A percentile compares a stretch with the other conserved stretches of the same genome.
These are phyloP conservation scores for Penicillium coprophilum DNA, from an alignment of 495 filamentous ascomycete species.

Conservation along the genomic window DNA sequence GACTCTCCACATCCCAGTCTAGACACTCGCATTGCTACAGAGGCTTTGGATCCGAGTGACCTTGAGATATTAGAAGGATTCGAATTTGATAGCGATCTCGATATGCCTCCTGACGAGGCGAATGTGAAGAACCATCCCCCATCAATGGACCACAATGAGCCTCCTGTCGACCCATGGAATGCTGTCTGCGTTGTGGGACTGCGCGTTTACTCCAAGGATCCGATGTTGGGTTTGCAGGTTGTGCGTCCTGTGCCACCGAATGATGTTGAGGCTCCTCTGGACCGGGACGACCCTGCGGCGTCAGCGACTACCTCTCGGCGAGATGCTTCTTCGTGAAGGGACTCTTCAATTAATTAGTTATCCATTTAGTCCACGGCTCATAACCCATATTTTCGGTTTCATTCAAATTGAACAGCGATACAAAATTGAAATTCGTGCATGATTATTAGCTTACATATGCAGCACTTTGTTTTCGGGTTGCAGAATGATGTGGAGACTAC, in stretches of 20 bases:
- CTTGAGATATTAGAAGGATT: constrained; percentile 43
- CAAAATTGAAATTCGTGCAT: not conserved
- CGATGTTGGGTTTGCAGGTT: constrained; percentile 53
- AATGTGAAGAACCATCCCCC: constrained; percentile 9
- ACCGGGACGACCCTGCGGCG: constrained; percentile 55
- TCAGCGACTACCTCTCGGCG: constrained; percentile 31
- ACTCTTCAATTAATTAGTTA: constrained; percentile 15
- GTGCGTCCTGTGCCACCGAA: constrained; percentile 52
- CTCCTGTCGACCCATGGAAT: constrained; percentile 70
- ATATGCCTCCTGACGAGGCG: constrained; percentile 42
- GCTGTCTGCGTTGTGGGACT: constrained; percentile 79
- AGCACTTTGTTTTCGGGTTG: not conserved
- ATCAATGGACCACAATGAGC: constrained; percentile 5
- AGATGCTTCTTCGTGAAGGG: constrained; percentile 21
- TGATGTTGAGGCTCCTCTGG: constrained; percentile 48
- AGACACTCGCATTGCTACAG: constrained; percentile 28
- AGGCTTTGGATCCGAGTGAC: constrained; percentile 25
- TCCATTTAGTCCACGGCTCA: not conserved
- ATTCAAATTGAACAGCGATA: not conserved
- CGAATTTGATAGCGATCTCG: constrained; percentile 50
- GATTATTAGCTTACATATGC: not conserved
- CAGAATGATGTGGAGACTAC: not conserved
- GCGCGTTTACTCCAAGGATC: constrained; percentile 66
- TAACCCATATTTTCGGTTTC: not conserved
- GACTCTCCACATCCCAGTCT: constrained; percentile 32